Conservation (phyloP, 2,329 filamentous ascomycete genomes). For the Aspergillus fischeri region DNA sequence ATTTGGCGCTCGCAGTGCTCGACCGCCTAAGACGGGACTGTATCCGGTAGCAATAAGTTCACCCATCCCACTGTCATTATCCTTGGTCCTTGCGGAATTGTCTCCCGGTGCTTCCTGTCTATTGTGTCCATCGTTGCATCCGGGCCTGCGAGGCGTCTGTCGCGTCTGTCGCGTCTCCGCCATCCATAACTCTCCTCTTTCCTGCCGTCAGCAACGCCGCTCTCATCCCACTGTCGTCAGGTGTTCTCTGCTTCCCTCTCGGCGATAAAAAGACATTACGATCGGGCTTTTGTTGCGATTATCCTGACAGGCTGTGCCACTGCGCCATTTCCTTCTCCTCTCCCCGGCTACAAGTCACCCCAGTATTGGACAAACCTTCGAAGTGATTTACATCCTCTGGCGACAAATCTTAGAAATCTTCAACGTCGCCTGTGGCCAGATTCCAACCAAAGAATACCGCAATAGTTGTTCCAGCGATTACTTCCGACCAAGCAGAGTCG, state of each 20-base stretch:
- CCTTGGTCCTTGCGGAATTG: background rate
- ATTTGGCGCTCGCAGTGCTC: background rate
- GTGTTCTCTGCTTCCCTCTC: conserved; percentile 1
- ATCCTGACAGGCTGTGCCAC: conserved; percentile 3
- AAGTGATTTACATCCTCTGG: background rate
- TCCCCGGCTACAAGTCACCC: background rate
- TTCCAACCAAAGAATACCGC: background rate
- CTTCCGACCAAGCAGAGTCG: conserved; percentile 7
- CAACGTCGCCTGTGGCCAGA: background rate
- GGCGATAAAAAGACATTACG: conserved; percentile 15
- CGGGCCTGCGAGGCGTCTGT: conserved; percentile 6
- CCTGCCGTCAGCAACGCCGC: conserved; percentile 1
- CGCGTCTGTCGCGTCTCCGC: conserved; percentile 15
- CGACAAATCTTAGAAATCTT: background rate
- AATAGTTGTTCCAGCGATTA: background rate
- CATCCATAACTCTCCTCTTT: conserved; percentile 5
- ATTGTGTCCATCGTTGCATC: conserved; percentile 3
- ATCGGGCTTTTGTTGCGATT: conserved; percentile 6
- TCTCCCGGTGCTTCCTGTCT: background rate
- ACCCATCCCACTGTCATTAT: background rate
- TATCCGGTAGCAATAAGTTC: background rate
- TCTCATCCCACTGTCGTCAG: background rate
- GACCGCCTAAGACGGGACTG: background rate
- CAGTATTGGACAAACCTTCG: background rate
- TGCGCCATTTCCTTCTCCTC: conserved; percentile 5